phyloP scores from a whole-genome alignment of 2,329 filamentous ascomycete genomes.

The Westerdykella aurantiaca region DNA sequence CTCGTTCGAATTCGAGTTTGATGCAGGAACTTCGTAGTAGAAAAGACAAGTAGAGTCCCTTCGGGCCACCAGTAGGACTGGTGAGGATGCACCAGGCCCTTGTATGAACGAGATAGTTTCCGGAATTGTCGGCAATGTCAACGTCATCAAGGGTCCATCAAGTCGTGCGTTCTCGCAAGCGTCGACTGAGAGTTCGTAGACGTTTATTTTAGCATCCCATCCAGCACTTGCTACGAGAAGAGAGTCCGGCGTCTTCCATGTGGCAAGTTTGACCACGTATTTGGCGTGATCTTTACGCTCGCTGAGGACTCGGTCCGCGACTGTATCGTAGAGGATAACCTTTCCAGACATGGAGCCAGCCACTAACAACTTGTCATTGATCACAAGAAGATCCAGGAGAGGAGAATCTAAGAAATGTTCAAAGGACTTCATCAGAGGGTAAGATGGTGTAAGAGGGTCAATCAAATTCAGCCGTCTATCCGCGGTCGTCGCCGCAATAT shows the following conservation, averaged over 20 bases:
- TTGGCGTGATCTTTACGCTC: conserved; percentile 54
- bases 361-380: conserved; percentile 45
- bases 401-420: conserved; percentile 47
- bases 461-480: conserved; percentile 46
- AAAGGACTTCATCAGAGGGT: conserved; percentile 33
- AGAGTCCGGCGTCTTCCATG: conserved; percentile 30
- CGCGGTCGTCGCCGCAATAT: conserved; percentile 33
- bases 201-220: conserved; percentile 54
- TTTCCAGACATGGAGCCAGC: conserved; percentile 56
- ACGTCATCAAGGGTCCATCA: conserved; percentile 38
- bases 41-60: conserved; percentile 55
- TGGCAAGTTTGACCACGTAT: conserved; percentile 51
- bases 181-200: conserved; percentile 42
- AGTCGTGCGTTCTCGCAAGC: conserved; percentile 24
- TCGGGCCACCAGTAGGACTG: conserved; percentile 50
- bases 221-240: conserved; percentile 51
- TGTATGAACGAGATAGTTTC: conserved; percentile 52
- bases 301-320: conserved; percentile 38
- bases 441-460: conserved; percentile 26
- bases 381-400: conserved; percentile 47
- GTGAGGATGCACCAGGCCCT: conserved; percentile 42
- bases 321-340: conserved; percentile 44
- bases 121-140: conserved; percentile 49
- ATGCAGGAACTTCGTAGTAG: conserved; percentile 45
- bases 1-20: conserved; percentile 1